Evolutionary conservation across 2,329 filamentous ascomycete species (phyloP), one percentile per base, ranked within the genome.

Genomic region (Cadophora luteo-olivacea): DNA sequence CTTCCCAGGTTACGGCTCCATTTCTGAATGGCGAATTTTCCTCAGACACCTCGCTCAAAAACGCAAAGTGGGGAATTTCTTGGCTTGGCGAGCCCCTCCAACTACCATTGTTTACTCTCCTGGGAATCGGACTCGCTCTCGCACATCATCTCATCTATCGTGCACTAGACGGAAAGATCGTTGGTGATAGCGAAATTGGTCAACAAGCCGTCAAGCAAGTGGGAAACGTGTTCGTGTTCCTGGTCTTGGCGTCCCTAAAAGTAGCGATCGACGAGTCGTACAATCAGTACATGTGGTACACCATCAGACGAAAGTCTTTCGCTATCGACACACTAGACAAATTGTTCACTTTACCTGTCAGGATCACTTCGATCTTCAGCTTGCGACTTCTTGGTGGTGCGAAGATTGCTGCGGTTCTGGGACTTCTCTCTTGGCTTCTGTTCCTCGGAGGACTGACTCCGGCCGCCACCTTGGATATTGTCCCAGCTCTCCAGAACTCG

Each of bases 211-310:
- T 69, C 8, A 64, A 65, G 5, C 45, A 64, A 41, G 62, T 72
- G 38, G 72, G 73, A 49, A 74, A 68, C 2, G 70, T 64, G 9
- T 66, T 75, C 54, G 64, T 68, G 8, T 71, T 72, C 48, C 25
- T 73, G 4, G 49, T 68, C 12, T 51, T 68, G 22, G 70, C 72
- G 9, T 58, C 48, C 22, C 49, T 75, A 0, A 62, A 63, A 55
- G 67, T 71, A 19, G 67, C 67, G 25, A 65, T 49, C 14, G 51
- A 58, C 19, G 51, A 51, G 16, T 67, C 69, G 24, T 71, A 71
- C 16, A 65, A 66, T 16, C 69, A 75, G 48, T 73, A 73, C 41
- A 65, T 73, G 6, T 74, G 73, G 73, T 36, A 36, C 5, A 4
- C 73, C 8, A 49, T 74, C 5, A 68, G 70, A 61, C 48, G 41